phyloP scores from a whole-genome alignment of 2,329 filamentous ascomycete genomes.

The Fusarium staphyleae region DNA sequence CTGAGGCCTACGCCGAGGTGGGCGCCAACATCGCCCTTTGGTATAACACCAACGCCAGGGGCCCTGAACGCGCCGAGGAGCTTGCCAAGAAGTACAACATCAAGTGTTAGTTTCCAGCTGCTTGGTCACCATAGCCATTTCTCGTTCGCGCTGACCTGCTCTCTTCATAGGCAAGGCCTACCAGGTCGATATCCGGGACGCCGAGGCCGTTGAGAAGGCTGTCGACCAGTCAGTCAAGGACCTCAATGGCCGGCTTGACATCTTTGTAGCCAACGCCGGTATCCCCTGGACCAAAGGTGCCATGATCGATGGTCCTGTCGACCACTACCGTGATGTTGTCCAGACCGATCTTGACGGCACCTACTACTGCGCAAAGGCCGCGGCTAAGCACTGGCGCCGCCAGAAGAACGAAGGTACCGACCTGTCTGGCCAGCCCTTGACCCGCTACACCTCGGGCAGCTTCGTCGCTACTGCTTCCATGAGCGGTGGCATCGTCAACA shows the following conservation, averaged over 20 bases:
- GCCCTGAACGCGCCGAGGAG: constrained; percentile 63
- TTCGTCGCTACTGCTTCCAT: constrained; percentile 62
- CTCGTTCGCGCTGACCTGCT: constrained; percentile 16
- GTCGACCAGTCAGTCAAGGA: constrained; percentile 63
- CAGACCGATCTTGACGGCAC: constrained; percentile 75
- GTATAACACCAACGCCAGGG: constrained; percentile 70
- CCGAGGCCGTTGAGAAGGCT: constrained; percentile 55
- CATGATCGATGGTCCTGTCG: constrained; percentile 69
- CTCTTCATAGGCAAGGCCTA: constrained; percentile 61
- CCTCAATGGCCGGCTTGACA: constrained; percentile 74
- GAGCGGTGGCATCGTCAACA: constrained; percentile 59
- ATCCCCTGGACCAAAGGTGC: constrained; percentile 74
- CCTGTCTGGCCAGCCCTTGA: constrained; percentile 30
- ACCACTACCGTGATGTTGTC: constrained; percentile 71
- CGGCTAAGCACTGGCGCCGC: constrained; percentile 70
- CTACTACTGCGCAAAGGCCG: constrained; percentile 75
- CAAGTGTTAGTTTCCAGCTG: constrained; percentile 56
- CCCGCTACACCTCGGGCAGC: constrained; percentile 49
- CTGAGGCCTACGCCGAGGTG: constrained; percentile 68
- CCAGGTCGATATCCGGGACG: constrained; percentile 63
- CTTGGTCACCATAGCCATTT: too few relatives aligned
- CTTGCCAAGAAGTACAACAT: constrained; percentile 70
- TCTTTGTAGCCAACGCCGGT: constrained; percentile 79
- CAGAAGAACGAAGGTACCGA: constrained; percentile 69
- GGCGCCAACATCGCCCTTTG: constrained; percentile 73